phyloP scores from a whole-genome alignment of 2,329 filamentous ascomycete genomes.

The Pyricularia pennisetigena region DNA sequence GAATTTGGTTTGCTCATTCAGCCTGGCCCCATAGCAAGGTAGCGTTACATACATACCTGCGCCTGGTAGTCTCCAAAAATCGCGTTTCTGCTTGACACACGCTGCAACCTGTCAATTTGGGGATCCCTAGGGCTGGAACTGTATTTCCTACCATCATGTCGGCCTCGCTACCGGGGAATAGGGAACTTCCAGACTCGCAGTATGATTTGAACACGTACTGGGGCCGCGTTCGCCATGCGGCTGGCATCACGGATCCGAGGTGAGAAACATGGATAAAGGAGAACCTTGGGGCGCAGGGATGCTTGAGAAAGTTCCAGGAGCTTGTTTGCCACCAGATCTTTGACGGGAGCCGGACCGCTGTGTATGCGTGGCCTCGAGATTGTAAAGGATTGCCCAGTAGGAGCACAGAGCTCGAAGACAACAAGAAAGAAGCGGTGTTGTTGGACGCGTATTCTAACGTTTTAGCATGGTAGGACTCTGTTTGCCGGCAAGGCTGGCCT shows the following conservation, averaged over 20 bases:
- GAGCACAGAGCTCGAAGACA: not conserved
- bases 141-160: conserved; percentile 40
- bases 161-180: conserved; percentile 53
- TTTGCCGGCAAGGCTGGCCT: conserved; percentile 70
- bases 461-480: conserved; percentile 56
- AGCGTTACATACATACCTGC: not conserved
- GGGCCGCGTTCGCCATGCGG: conserved; percentile 85
- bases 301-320: not conserved
- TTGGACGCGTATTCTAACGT: not conserved
- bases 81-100: not conserved
- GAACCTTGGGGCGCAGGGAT: not conserved
- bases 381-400: not conserved
- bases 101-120: not conserved
- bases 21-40: not conserved
- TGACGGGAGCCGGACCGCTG: not conserved
- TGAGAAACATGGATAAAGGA: conserved; percentile 38
- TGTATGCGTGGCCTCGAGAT: not conserved
- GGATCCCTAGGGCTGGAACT: not conserved
- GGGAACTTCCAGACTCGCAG: conserved; percentile 83
- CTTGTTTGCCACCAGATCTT: not conserved
- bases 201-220: conserved; percentile 91
- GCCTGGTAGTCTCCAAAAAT: not conserved
- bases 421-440: not conserved
- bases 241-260: conserved; percentile 90
- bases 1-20: not conserved